Evolutionary conservation across 2,329 filamentous ascomycete species (phyloP), one percentile per base, ranked within the genome.

Genomic region (Mycosphaerelloides madeirae): DNA sequence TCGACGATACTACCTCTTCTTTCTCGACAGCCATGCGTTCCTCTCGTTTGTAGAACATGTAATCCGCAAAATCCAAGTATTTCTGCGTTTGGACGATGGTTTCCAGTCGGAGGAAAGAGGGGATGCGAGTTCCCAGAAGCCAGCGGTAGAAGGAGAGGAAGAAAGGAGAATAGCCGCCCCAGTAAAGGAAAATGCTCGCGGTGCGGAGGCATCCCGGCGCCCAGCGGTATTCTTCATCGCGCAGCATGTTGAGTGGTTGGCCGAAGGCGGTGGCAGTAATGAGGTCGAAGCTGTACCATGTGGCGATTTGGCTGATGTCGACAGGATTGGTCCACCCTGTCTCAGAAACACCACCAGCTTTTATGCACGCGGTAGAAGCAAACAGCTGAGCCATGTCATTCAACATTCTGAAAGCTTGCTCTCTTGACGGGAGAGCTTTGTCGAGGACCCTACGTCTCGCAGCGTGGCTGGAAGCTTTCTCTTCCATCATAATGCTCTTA

Each of bases 281-380:
- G n/a, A 42, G 38, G 40, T 16, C 35, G 42, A 29, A 44, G 36
- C 31, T 44, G 42, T 31, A 44, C 34, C 34, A 37, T 3, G 34
- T 18, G n/a, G 34, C 15, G 34, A 37, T n/a, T 12, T 18, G 16
- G 19, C 18, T 18, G 11, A 37, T 14, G 14, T 37, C 34, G 6
- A 37, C 12, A 13, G 16, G 16, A 11, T 37, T 19, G 8, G 16
- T 14, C 34, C 34, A 22, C 12, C 34, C 34, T 25, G 19, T 37
- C 16, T 20, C 18, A 14, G 18, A 15, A 18, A 18, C 5, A 14
- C 32, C 13, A 18, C 34, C 18, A 5, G n/a, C 34, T 9, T 5
- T 13, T 13, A 19, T 20, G 18, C 34, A 3, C 7, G 18, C 9
- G 5, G 22, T 25, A 9, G n/a, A 3, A 3, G 34, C 34, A 18